A percentile compares a stretch with the other conserved stretches of the same genome.
phyloP scores from a whole-genome alignment of 345 rosid species.

The Pugionium cornutum region DNA sequence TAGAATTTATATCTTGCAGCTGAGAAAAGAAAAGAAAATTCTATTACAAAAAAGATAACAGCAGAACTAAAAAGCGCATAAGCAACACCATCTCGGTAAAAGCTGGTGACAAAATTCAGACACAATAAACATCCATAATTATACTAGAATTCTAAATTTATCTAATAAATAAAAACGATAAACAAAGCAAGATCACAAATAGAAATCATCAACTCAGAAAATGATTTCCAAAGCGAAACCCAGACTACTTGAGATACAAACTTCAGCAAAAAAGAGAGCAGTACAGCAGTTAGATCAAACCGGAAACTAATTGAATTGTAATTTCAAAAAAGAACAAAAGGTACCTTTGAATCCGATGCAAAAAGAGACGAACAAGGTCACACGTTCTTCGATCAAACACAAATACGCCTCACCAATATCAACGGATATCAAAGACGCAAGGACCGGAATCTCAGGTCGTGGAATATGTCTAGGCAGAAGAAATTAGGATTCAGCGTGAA shows the following conservation, averaged over 20 bases:
- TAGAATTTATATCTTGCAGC: constrained; percentile 18
- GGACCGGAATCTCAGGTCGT: background rate
- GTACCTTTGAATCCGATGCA: constrained; percentile 14
- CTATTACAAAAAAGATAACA: constrained; percentile 3
- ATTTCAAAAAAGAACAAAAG: constrained; percentile 1
- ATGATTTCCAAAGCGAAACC: background rate
- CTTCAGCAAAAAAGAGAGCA: background rate
- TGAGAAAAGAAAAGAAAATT: background rate
- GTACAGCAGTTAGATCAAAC: constrained; percentile 6
- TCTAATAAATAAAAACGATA: too few species aligned
- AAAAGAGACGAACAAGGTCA: background rate
- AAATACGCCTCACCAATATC: background rate
- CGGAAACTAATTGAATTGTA: constrained; percentile 5
- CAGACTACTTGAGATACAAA: background rate
- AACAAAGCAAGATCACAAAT: constrained; percentile 12
- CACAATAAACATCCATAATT: background rate
- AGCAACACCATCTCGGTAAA: background rate
- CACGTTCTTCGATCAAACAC: constrained; percentile 12
- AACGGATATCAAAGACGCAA: background rate
- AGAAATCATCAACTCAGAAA: constrained; percentile 19
- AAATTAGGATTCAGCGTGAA: constrained; percentile 32
- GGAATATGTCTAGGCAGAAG: constrained; percentile 5
- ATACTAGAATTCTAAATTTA: constrained; percentile 6
- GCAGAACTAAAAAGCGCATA: background rate
- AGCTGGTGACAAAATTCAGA: background rate